These are phyloP conservation scores for Plasmodium cynomolgi DNA, from an alignment of 169 alveolate species.

Conservation along the genomic window DNA sequence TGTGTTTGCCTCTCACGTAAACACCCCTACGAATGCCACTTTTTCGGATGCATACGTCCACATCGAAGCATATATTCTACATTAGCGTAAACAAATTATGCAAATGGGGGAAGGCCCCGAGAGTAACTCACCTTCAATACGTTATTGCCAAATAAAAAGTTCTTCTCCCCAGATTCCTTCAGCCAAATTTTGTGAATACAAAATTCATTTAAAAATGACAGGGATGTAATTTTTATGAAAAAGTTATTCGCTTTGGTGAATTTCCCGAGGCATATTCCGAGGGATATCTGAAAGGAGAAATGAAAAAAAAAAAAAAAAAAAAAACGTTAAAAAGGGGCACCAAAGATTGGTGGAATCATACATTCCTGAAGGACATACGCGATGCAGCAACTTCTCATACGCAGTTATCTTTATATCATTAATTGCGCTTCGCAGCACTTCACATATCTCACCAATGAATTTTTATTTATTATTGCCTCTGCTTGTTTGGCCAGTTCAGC, in stretches of 20 bases:
- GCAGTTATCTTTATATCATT: conserved; percentile 2
- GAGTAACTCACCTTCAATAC: conserved; percentile 40
- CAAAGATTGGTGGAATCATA: background rate
- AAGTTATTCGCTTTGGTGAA: conserved; percentile 70
- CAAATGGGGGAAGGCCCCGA: background rate
- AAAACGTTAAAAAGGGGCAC: background rate
- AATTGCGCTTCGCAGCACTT: background rate
- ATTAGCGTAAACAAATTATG: background rate
- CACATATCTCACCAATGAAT: conserved; percentile 40
- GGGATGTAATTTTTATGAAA: conserved; percentile 60
- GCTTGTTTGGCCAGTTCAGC: conserved; percentile 67
- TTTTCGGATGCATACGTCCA: background rate
- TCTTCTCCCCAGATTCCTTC: conserved; percentile 73
- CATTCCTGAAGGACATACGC: background rate
- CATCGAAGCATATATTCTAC: background rate
- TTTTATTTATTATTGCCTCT: conserved; percentile 52
- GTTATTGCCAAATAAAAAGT: conserved; percentile 67
- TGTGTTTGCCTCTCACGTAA: background rate
- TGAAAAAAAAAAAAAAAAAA: background rate
- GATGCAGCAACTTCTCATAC: background rate
- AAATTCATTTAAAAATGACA: conserved; percentile 60
- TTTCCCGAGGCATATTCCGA: conserved; percentile 73
- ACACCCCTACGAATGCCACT: background rate
- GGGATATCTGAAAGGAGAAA: conserved; percentile 20
- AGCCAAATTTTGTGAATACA: conserved; percentile 75